Conservation (phyloP, 306 rosid species). For the Inga leiocalycina region DNA sequence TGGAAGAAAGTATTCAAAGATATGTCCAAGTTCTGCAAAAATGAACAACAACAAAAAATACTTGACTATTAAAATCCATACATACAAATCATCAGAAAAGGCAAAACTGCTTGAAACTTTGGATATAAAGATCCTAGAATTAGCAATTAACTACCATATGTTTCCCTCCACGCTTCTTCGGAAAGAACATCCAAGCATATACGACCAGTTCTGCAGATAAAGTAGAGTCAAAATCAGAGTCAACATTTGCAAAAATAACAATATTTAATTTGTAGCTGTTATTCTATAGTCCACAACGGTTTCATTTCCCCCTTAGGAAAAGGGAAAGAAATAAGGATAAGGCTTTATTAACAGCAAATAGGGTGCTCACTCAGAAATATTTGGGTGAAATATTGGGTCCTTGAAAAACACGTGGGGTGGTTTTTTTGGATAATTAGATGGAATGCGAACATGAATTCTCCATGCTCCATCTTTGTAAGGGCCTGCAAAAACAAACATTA, state of each 20-base stretch:
- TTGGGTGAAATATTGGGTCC: slow-evolving; percentile 81
- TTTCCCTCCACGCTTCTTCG: not conserved
- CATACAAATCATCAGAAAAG: not conserved
- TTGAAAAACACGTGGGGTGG: slow-evolving; percentile 66
- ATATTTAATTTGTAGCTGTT: too few relatives aligned
- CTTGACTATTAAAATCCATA: not conserved
- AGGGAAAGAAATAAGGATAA: too few relatives aligned
- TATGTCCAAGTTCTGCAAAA: slow-evolving; percentile 74
- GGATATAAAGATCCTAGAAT: too few relatives aligned
- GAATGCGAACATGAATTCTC: slow-evolving; percentile 70
- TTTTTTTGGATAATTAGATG: slow-evolving; percentile 68
- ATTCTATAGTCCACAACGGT: too few relatives aligned
- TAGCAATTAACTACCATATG: too few relatives aligned
- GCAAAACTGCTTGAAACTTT: not conserved
- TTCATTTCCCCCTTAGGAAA: too few relatives aligned
- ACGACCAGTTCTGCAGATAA: not conserved
- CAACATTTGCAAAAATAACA: not conserved
- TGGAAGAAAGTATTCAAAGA: slow-evolving; percentile 93
- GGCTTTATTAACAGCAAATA: not conserved
- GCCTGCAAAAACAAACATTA: not conserved
- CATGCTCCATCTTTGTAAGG: slow-evolving; percentile 61
- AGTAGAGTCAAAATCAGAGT: not conserved
- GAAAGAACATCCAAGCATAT: not conserved
- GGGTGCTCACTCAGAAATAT: slow-evolving; percentile 84
- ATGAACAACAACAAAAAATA: not conserved